Evolutionary conservation across 331 rosid species (phyloP).

Genomic region (Malus hybrid): DNA sequence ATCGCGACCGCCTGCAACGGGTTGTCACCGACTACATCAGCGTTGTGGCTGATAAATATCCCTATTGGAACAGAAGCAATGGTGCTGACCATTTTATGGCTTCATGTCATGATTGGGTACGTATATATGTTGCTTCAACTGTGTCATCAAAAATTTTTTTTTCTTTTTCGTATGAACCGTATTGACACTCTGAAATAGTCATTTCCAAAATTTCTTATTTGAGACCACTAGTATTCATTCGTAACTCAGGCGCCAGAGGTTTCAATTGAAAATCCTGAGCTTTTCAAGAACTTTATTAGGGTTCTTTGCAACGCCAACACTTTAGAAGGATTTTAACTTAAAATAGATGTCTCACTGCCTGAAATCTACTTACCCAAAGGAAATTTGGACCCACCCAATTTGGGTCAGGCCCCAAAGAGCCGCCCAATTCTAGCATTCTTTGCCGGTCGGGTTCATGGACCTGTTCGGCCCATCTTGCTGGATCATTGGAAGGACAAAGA

Average conservation of each 20-base stretch:
- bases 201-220: neutral
- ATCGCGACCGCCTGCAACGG: slow-evolving; percentile 35
- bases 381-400: slow-evolving; percentile 21
- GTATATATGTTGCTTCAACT: neutral
- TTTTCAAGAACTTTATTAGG: slow-evolving; percentile 38
- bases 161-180: neutral
- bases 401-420: slow-evolving; percentile 10
- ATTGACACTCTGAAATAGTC: neutral
- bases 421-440: slow-evolving; percentile 45
- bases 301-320: slow-evolving; percentile 62
- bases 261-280: slow-evolving; percentile 28
- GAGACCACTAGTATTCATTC: neutral
- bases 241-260: slow-evolving; percentile 38
- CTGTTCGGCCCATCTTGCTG: slow-evolving; percentile 23
- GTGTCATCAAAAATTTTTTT: neutral
- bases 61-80: slow-evolving; percentile 53
- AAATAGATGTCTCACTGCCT: slow-evolving; percentile 44
- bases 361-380: slow-evolving; percentile 35
- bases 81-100: slow-evolving; percentile 71
- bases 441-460: slow-evolving; percentile 48
- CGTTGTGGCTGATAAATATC: slow-evolving; percentile 35
- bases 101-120: slow-evolving; percentile 70
- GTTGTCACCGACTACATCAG: slow-evolving; percentile 38
- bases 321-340: slow-evolving; percentile 48
- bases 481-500: slow-evolving; percentile 49